Conservation (phyloP, 495 filamentous ascomycete species). For the Talaromyces nanjingensis region DNA sequence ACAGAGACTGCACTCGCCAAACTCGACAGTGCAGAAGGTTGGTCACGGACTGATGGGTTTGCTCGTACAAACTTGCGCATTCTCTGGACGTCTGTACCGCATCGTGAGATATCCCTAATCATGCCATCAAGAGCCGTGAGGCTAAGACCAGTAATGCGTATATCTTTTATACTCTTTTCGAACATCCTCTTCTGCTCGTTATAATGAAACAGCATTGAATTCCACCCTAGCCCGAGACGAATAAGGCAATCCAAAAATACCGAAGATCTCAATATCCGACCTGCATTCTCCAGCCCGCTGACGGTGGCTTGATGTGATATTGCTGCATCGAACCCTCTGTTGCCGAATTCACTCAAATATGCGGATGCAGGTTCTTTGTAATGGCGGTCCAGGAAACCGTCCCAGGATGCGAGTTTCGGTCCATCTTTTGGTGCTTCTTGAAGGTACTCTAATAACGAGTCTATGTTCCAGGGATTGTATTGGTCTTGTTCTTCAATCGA, state of each 20-base stretch:
- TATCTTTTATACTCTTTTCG: conserved; percentile 40
- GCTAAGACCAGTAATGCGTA: conserved; percentile 67
- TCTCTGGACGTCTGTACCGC: conserved; percentile 60
- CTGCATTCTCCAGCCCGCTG: conserved; percentile 9
- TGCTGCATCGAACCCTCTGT: conserved; percentile 64
- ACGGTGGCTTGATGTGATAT: conserved; percentile 27
- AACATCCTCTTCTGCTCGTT: conserved; percentile 52
- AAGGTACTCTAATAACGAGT: conserved; percentile 43
- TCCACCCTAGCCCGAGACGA: conserved; percentile 70
- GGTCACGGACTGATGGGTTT: conserved; percentile 19
- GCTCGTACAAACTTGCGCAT: conserved; percentile 51
- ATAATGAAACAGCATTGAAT: conserved; percentile 72
- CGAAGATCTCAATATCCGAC: conserved; percentile 27
- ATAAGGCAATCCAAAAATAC: conserved; percentile 57
- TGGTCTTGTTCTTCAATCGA: conserved; percentile 11
- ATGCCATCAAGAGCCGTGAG: conserved; percentile 47
- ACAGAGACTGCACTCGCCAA: conserved; percentile 28
- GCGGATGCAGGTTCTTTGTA: conserved; percentile 41
- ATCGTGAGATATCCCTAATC: conserved; percentile 51
- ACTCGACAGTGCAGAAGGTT: conserved; percentile 28
- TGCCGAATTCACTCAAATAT: conserved; percentile 74
- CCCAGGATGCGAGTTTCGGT: conserved; percentile 62
- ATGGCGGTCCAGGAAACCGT: conserved; percentile 47
- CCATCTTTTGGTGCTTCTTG: conserved; percentile 10
- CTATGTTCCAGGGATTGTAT: conserved; percentile 15